Evolutionary conservation across 1,139 yeast species (phyloP).

Genomic region (Hemisphaericaspora xylofermentans): DNA sequence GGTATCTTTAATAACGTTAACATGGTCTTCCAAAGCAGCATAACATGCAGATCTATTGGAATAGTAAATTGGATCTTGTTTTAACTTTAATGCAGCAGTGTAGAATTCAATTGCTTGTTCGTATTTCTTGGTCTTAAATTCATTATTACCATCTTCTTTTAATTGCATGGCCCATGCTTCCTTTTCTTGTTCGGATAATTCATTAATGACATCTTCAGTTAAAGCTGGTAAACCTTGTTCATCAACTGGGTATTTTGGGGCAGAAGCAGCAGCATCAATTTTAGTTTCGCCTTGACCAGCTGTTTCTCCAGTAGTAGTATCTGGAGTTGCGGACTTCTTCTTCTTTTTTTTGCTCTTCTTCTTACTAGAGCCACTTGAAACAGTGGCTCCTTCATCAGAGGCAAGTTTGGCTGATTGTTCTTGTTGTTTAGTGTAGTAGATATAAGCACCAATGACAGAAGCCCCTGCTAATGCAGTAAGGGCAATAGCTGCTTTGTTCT

Average conservation of each 20-base stretch:
- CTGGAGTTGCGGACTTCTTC: constrained; percentile 9
- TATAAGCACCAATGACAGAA: constrained; percentile 61
- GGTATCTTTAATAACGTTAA: constrained; percentile 84
- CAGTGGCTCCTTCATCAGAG: neutral
- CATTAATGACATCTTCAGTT: constrained; percentile 44
- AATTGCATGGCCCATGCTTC: constrained; percentile 72
- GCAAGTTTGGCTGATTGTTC: constrained; percentile 7
- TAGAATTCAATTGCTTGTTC: constrained; percentile 75
- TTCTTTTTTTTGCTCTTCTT: constrained; percentile 12
- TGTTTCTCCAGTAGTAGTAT: constrained; percentile 5
- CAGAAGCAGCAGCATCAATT: constrained; percentile 13
- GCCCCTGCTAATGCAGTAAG: constrained; percentile 63
- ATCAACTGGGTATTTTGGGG: constrained; percentile 45
- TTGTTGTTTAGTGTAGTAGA: constrained; percentile 44
- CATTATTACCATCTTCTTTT: constrained; percentile 87
- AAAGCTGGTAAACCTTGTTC: constrained; percentile 57
- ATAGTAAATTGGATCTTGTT: constrained; percentile 82
- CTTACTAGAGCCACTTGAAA: constrained; percentile 1
- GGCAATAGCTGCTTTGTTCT: constrained; percentile 59
- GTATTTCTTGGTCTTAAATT: constrained; percentile 69
- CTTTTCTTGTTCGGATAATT: constrained; percentile 53
- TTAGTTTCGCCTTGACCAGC: constrained; percentile 1
- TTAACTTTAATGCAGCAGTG: constrained; percentile 71
- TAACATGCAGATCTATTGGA: constrained; percentile 96
- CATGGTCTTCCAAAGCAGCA: constrained; percentile 74